Conservation (phyloP, 2,329 filamentous ascomycete genomes). For the Uncinocarpus reesii region DNA sequence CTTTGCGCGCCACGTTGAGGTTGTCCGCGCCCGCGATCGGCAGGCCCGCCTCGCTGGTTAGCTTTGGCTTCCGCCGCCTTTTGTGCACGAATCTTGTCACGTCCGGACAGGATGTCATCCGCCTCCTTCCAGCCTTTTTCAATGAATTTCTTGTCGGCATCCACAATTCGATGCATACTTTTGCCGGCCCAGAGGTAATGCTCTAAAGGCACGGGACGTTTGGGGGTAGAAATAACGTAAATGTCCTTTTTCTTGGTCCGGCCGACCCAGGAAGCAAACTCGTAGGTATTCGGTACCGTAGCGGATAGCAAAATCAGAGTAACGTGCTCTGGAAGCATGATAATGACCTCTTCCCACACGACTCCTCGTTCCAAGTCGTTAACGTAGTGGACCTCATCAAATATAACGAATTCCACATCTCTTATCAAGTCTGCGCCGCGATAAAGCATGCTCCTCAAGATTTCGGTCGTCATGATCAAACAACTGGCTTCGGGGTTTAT, state of each 20-base stretch:
- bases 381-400: slow-evolving; percentile 97
- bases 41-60: slow-evolving; percentile 44
- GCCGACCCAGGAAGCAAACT: slow-evolving; percentile 97
- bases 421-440: slow-evolving; percentile 89
- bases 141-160: slow-evolving; percentile 80
- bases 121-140: slow-evolving; percentile 93
- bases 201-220: slow-evolving; percentile 86
- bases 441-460: slow-evolving; percentile 95
- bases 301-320: slow-evolving; percentile 90
- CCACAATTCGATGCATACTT: slow-evolving; percentile 86
- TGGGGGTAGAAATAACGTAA: slow-evolving; percentile 95
- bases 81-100: slow-evolving; percentile 60
- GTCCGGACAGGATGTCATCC: slow-evolving; percentile 68
- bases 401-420: slow-evolving; percentile 97
- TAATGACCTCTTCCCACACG: slow-evolving; percentile 99
- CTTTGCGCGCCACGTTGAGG: slow-evolving; percentile 18
- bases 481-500: slow-evolving; percentile 97
- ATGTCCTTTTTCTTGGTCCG: slow-evolving; percentile 98
- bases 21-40: slow-evolving; percentile 17
- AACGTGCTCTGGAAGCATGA: slow-evolving; percentile 96
- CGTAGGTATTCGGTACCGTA: slow-evolving; percentile 92
- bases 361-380: slow-evolving; percentile 93
- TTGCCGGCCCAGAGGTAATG: slow-evolving; percentile 96
- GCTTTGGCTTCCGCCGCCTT: slow-evolving; percentile 42
- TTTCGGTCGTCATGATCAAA: slow-evolving; percentile 98